Base-by-base conservation (phyloP, 805 yeast genomes). In the Isabelozyma gotoi region DNA sequence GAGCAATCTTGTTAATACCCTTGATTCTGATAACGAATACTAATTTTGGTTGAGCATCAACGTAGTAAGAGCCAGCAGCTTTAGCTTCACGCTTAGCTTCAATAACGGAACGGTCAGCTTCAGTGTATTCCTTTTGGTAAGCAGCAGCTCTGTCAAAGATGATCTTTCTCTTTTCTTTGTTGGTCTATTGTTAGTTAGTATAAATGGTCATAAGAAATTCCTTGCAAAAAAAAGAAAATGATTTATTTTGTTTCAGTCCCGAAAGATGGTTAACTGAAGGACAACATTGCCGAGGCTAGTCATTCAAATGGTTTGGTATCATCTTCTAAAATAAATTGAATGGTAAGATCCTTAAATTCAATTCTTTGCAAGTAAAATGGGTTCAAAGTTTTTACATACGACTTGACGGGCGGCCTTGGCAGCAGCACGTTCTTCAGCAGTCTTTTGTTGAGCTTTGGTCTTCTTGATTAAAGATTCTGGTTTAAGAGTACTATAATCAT, bases 1-100 rank as follows among this genome's bases (percentile, higher is more conserved):
- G 97, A 70, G 97, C 88, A 65, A 91, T 89, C 86, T 90, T 91
- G 91, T 81, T 87, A 76, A 91, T 88, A 91, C 97, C 97, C 92
- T 91, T 91, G 85, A 91, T 91, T 86, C 98, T 89, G 75, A 91
- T 83, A 68, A 91, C 96, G 74, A 91, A 89, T 59, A 88, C 96
- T 68, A 91, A 85, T 78, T 88, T 90, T 68, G 84, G 82, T 83
- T 91, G 92, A 74, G 96, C 97, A 68, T 84, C 89, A 65, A 89
- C 95, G 81, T 84, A 91, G 89, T 84, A 88, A 67, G 94, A 84
- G 74, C 95, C 96, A 68, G 83, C 77, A 73, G 92, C 91, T 82
- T 86, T 88, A 62, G 97, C 97, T 57, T 86, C 88, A 76, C 96
- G 88, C 82, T 84, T 84, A 66, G 96, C 95, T 46, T 79, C 78